Conservation (phyloP, 352 stramenopile species). For the Globisporangium canariense region DNA sequence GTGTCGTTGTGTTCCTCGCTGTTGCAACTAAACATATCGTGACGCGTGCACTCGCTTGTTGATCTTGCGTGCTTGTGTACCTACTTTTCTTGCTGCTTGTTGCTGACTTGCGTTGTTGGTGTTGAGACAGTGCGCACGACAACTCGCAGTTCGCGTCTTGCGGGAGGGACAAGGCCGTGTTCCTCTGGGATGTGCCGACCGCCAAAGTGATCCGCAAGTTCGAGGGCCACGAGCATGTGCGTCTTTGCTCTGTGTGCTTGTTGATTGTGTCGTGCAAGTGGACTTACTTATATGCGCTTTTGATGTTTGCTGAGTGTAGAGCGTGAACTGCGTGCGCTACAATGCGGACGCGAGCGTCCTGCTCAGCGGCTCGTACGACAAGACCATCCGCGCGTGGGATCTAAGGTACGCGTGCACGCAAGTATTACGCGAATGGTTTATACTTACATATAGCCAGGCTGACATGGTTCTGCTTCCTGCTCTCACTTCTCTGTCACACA, state of each 20-base stretch:
- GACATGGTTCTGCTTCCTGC: neutral
- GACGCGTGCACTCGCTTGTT: neutral
- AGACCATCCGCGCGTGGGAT: slow-evolving; percentile 79
- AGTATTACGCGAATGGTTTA: too few species aligned
- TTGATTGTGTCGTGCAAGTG: neutral
- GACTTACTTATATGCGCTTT: neutral
- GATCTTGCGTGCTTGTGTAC: slow-evolving; percentile 5
- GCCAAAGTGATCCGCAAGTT: slow-evolving; percentile 87
- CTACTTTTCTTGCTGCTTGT: neutral
- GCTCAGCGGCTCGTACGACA: slow-evolving; percentile 86
- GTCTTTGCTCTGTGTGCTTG: slow-evolving; percentile 8
- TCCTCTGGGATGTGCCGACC: slow-evolving; percentile 88
- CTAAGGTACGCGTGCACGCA: slow-evolving; percentile 33
- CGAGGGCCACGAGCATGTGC: slow-evolving; percentile 78
- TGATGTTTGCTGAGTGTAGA: slow-evolving; percentile 24
- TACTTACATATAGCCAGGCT: neutral
- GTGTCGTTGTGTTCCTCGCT: slow-evolving; percentile 2
- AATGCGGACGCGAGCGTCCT: slow-evolving; percentile 81
- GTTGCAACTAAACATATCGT: neutral
- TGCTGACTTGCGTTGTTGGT: neutral
- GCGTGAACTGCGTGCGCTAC: slow-evolving; percentile 83
- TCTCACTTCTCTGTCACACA: neutral
- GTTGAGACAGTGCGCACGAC: slow-evolving; percentile 54
- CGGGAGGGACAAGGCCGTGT: slow-evolving; percentile 81
- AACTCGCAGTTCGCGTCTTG: slow-evolving; percentile 88